Base-by-base conservation (phyloP, 495 filamentous ascomycete species). In the Pyrenula massariospora region DNA sequence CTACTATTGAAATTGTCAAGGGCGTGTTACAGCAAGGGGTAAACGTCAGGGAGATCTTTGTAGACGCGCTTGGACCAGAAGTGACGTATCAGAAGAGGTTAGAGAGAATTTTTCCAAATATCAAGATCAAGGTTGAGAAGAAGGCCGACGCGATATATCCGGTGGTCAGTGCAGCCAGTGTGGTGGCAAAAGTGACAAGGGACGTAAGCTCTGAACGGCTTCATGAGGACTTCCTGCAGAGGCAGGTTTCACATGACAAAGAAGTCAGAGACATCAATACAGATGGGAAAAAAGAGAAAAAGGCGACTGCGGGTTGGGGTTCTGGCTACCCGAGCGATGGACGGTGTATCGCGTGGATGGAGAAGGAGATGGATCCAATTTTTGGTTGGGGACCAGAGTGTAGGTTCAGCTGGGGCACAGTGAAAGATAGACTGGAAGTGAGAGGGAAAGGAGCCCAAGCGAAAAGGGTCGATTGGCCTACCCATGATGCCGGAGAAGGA, bases 301-400 rank as follows among this genome's bases (percentile, higher is more conserved):
- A 58, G 3, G 54, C 57, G 3, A 59, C 54, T n/a, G 68, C 73
- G 53, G 80, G 73, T 12, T 94, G 94, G 88, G 93, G 93, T 0
- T 90, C 85, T 12, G 93, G 93, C 1, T 98, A 98, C 68, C 93
- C 93, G 2, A 91, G 87, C 0, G 94, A 97, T 72, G 83, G 80
- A 25, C 81, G 86, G 58, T 91, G 88, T 62, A 81, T 85, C 19
- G 67, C 67, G 12, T 98, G 94, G 93, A 60, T 98, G 56, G 86
- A 82, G 70, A 71, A 68, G 42, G 89, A 88, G 60, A 95, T 96
- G 85, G 84, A 98, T 59, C 87, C 87, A 12, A 75, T 96, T 0
- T 98, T 97, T 73, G 93, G 93, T 12, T 98, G 94, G 94, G 89
- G 90, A 1, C 83, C 78, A 21, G 89, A 96, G 70, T 91, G 88